phyloP scores from a whole-genome alignment of 1,284 basidiomycete genomes.

The Entoloma clypeatum region DNA sequence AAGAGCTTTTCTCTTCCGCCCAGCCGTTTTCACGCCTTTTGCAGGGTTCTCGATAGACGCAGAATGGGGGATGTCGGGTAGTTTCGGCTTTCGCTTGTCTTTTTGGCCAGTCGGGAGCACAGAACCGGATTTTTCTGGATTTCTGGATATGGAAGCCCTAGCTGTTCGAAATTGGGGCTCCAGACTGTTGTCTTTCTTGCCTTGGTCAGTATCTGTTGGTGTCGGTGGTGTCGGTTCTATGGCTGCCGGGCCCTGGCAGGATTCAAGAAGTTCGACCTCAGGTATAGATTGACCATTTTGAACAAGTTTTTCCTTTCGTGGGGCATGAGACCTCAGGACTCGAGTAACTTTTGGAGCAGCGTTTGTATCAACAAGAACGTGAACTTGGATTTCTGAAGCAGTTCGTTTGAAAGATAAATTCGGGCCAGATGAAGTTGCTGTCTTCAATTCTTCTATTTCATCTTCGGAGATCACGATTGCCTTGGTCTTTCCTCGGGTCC shows the following conservation, averaged over 20 bases:
- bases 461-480: conserved; percentile 18
- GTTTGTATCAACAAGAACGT: too few relatives aligned
- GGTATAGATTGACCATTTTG: neutral
- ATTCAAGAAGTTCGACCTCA: neutral
- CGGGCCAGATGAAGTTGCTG: neutral
- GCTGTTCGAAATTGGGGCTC: too few relatives aligned
- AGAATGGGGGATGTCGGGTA: neutral
- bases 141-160: too few relatives aligned
- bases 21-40: neutral
- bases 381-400: neutral
- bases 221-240: neutral
- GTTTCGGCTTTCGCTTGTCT: too few relatives aligned
- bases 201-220: neutral
- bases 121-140: too few relatives aligned
- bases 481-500: conserved; percentile 8
- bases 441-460: conserved; percentile 11
- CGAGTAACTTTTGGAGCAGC: too few relatives aligned
- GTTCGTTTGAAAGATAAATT: too few relatives aligned
- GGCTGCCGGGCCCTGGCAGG: neutral
- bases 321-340: too few relatives aligned
- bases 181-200: neutral
- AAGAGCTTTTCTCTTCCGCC: conserved; percentile 14
- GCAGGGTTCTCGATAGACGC: neutral
- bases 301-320: neutral
- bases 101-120: too few relatives aligned